These are phyloP conservation scores for Protea cynaroides DNA, from an alignment of 164 flowering plant species.

Conservation along the genomic window DNA sequence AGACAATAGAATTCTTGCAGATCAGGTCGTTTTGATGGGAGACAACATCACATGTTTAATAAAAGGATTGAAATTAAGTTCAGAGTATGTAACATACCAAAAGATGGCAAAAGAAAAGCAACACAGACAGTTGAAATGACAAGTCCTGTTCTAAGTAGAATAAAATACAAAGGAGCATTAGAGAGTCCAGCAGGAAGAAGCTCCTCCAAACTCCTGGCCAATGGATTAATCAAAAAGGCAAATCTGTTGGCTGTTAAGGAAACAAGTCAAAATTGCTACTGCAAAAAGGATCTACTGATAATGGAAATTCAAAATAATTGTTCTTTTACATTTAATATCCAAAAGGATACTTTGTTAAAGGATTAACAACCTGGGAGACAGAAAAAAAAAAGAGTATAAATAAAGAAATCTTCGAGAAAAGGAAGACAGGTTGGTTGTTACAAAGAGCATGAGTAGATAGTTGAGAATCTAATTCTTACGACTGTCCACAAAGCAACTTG, in stretches of 20 bases:
- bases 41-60: too few relatives aligned
- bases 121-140: constrained; percentile 65
- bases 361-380: constrained; percentile 72
- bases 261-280: constrained; percentile 11
- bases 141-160: constrained; percentile 59
- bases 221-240: constrained; percentile 77
- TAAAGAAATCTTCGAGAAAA: not conserved
- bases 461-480: constrained; percentile 38
- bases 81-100: constrained; percentile 39
- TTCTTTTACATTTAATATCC: not conserved
- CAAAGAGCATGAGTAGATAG: not conserved
- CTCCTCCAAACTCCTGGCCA: constrained; percentile 83
- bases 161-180: constrained; percentile 38
- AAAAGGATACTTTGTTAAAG: constrained; percentile 90
- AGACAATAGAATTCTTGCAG: too few relatives aligned
- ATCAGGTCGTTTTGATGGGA: too few relatives aligned
- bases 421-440: not conserved
- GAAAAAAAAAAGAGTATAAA: constrained; percentile 8
- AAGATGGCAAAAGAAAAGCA: constrained; percentile 80
- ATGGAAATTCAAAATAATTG: not conserved
- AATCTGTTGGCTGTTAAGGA: constrained; percentile 55
- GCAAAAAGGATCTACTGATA: not conserved
- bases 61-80: not conserved
- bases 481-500: constrained; percentile 88
- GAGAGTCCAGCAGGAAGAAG: constrained; percentile 47